These are phyloP conservation scores for Fusarium guadeloupense DNA, from an alignment of 2,329 filamentous ascomycete species.

Conservation along the genomic window DNA sequence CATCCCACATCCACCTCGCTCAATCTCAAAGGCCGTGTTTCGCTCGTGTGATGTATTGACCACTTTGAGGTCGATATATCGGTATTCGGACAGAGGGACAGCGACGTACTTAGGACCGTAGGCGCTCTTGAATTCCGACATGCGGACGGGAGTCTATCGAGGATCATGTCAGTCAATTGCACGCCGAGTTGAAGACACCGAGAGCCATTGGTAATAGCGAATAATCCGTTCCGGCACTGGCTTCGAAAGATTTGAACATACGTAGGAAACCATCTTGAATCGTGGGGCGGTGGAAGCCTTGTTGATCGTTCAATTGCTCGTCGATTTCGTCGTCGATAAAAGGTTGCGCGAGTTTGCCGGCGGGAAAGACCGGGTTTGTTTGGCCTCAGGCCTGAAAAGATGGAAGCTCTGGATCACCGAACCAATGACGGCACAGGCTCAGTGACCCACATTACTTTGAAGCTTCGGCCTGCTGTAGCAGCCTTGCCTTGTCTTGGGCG, in stretches of 20 bases:
- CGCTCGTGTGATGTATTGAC: background rate
- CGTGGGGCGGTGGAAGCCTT: slow-evolving; percentile 44
- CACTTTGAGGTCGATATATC: slow-evolving; percentile 5
- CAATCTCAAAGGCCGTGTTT: slow-evolving; percentile 1
- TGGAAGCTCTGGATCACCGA: slow-evolving; percentile 12
- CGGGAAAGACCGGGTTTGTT: slow-evolving; percentile 48
- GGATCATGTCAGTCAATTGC: slow-evolving; percentile 45
- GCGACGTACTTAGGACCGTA: slow-evolving; percentile 71
- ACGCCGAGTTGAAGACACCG: background rate
- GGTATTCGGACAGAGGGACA: background rate
- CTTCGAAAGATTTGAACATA: slow-evolving; percentile 40
- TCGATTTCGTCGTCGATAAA: slow-evolving; percentile 44
- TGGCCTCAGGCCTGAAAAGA: slow-evolving; percentile 47
- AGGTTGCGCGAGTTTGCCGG: slow-evolving; percentile 49
- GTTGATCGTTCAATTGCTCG: slow-evolving; percentile 50
- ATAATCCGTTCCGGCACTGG: background rate
- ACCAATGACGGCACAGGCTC: slow-evolving; percentile 1
- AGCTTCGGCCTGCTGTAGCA: slow-evolving; percentile 28
- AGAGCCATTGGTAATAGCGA: slow-evolving; percentile 13
- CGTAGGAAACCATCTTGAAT: slow-evolving; percentile 54
- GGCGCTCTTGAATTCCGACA: slow-evolving; percentile 66
- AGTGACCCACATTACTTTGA: slow-evolving; percentile 33
- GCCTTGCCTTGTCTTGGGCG: slow-evolving; percentile 13
- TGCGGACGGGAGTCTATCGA: slow-evolving; percentile 57
- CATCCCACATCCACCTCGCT: background rate